Evolutionary conservation across 2,329 filamentous ascomycete species (phyloP), one percentile per base, ranked within the genome.

Genomic region (Fusarium torreyae): DNA sequence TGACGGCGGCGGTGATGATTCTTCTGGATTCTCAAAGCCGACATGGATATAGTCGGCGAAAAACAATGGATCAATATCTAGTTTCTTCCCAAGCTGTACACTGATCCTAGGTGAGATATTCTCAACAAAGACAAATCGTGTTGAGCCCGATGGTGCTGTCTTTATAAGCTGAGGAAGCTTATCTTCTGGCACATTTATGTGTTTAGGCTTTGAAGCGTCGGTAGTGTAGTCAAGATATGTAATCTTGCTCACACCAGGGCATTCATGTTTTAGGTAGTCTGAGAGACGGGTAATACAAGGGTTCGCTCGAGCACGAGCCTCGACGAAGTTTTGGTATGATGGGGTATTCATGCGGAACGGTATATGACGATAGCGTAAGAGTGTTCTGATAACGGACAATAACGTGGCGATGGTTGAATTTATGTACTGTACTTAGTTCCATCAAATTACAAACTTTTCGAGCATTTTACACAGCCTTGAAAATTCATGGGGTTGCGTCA

Each of bases 51-150:
- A 50, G 8, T 50, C 33, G 0, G 48, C 48, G 0, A 50, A 50
- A 4, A 50, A 50, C 10, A 50, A 15, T 0, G 46, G 46, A 3
- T 50, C 46, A 3, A 50, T 50, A 0, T 50, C 46, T 0, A 50
- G 6, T 1, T 18, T 38, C 1, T 38, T 33, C 0, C 31, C 46
- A 7, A 50, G 46, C 0, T 2, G 2, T 0, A 38, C 15, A 0
- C 38, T 26, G 7, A 38, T 7, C 0, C 33, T 5, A 0, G 46
- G 46, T 3, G 46, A 50, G 1, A 38, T 3, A 3, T 20, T 28
- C 11, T 50, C 46, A 0, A 50, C 20, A 38, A 38, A 50, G 0
- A 38, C 7, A 7, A 50, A 8, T 26, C 48, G 1, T 0, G 48
- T 50, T 2, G 8, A 28, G 0, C 1, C 20, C 0, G 48, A 0